These are phyloP conservation scores for Aspergillus fischeri DNA, from an alignment of 2,329 filamentous ascomycete species.

Conservation along the genomic window DNA sequence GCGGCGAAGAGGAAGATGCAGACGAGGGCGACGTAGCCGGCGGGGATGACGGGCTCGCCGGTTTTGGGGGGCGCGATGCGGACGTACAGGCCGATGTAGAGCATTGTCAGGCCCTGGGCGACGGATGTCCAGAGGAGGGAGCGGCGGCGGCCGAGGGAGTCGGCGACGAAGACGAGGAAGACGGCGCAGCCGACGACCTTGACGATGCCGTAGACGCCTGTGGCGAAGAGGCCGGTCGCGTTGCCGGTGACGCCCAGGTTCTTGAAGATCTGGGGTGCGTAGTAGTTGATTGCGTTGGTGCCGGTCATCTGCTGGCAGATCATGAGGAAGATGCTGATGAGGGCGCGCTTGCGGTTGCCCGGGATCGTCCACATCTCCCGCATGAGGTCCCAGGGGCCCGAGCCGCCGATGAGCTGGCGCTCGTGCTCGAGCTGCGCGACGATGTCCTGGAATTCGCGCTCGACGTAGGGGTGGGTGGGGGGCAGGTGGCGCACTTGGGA, in stretches of 20 bases:
- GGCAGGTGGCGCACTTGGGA: constrained; percentile 54
- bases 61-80: constrained; percentile 43
- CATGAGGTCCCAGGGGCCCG: constrained; percentile 53
- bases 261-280: constrained; percentile 65
- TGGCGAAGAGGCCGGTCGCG: constrained; percentile 62
- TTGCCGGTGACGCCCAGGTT: constrained; percentile 59
- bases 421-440: constrained; percentile 60
- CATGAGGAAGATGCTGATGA: constrained; percentile 54
- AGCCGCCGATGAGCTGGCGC: constrained; percentile 52
- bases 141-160: constrained; percentile 63
- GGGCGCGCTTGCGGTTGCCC: constrained; percentile 50
- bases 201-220: constrained; percentile 68
- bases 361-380: constrained; percentile 61
- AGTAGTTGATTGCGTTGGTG: constrained; percentile 62
- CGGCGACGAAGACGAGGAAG: constrained; percentile 65
- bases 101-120: constrained; percentile 60
- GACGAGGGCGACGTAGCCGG: constrained; percentile 66
- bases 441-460: constrained; percentile 59
- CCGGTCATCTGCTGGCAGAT: constrained; percentile 52
- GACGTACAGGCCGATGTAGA: constrained; percentile 68
- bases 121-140: constrained; percentile 62
- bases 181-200: constrained; percentile 61
- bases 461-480: constrained; percentile 51
- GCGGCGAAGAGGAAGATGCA: constrained; percentile 70
- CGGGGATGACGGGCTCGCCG: constrained; percentile 54